phyloP scores from a whole-genome alignment of 73 alveolate species.

The Paramecium primaurelia region DNA sequence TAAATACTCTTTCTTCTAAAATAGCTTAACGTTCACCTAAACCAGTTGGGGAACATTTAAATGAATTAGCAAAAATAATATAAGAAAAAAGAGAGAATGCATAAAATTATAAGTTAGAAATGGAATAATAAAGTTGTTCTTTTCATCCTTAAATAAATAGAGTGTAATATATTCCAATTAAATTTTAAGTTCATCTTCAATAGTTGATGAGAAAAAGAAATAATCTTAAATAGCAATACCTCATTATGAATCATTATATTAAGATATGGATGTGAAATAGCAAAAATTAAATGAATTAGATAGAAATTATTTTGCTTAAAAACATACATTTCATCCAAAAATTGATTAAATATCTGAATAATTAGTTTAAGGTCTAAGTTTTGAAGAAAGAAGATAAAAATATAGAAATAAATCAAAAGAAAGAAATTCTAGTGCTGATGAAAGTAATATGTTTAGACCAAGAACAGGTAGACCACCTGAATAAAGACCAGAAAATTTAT shows the following conservation, averaged over 20 bases:
- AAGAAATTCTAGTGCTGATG: conserved; percentile 26
- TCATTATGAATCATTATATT: neutral
- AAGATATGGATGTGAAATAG: neutral
- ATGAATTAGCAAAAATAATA: neutral
- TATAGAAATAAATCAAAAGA: neutral
- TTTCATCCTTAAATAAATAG: conserved; percentile 8
- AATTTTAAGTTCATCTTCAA: neutral
- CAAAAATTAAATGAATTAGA: neutral
- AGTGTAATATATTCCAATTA: neutral
- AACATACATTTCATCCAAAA: conserved; percentile 46
- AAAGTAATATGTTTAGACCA: conserved; percentile 12
- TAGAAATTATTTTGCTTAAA: neutral
- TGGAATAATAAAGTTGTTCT: neutral
- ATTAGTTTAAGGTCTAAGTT: conserved; percentile 39
- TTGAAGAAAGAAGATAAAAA: conserved; percentile 38
- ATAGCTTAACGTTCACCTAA: neutral
- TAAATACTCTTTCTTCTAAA: neutral
- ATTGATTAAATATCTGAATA: neutral
- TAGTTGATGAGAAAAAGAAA: conserved; percentile 39
- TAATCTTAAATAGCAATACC: conserved; percentile 15
- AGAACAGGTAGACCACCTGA: conserved; percentile 45
- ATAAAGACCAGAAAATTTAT: conserved; percentile 11
- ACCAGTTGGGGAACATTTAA: conserved; percentile 6
- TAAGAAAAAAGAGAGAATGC: conserved; percentile 10
- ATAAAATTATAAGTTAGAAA: neutral